Evolutionary conservation across 805 yeast species (phyloP).

Genomic region (Saccharomyces kudriavzevii): DNA sequence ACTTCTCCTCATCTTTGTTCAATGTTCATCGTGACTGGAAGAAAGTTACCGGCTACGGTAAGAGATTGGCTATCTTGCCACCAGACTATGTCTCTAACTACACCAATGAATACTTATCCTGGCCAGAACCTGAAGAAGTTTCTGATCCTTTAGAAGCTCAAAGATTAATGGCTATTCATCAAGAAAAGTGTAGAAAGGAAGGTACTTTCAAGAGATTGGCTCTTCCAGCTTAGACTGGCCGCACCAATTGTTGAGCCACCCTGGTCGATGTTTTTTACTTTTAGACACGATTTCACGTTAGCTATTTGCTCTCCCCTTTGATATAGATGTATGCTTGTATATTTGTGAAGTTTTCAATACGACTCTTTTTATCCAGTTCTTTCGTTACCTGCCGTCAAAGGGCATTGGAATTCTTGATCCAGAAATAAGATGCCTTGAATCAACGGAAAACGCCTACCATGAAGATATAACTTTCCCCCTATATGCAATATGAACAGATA

Average conservation of each 20-base stretch:
- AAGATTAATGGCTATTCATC: slow-evolving; percentile 39
- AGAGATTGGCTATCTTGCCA: slow-evolving; percentile 45
- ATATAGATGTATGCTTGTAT: too few relatives aligned
- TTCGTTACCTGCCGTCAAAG: too few relatives aligned
- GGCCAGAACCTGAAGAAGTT: slow-evolving; percentile 43
- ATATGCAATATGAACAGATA: too few relatives aligned
- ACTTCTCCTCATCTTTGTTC: slow-evolving; percentile 41
- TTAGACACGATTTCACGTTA: neutral
- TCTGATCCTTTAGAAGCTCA: slow-evolving; percentile 43
- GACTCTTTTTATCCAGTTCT: neutral
- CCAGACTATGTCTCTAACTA: slow-evolving; percentile 43
- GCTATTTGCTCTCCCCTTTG: neutral
- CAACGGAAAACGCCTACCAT: too few relatives aligned
- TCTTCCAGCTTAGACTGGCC: slow-evolving; percentile 13
- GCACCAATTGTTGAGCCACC: neutral
- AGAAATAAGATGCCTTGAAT: too few relatives aligned
- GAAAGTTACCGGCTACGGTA: slow-evolving; percentile 48
- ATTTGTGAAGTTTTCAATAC: neutral
- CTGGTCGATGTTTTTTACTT: neutral
- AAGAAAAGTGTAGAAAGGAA: slow-evolving; percentile 38
- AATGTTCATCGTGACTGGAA: slow-evolving; percentile 52
- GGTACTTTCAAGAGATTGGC: slow-evolving; percentile 44
- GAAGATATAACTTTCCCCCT: too few relatives aligned
- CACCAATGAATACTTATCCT: slow-evolving; percentile 41
- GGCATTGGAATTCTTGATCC: too few relatives aligned